Percentiles rank a stretch among this genome's conserved stretches.
These are phyloP conservation scores for Aureobasidium sp. DNA, from an alignment of 2,329 filamentous ascomycete genomes.

Conservation along the genomic window DNA sequence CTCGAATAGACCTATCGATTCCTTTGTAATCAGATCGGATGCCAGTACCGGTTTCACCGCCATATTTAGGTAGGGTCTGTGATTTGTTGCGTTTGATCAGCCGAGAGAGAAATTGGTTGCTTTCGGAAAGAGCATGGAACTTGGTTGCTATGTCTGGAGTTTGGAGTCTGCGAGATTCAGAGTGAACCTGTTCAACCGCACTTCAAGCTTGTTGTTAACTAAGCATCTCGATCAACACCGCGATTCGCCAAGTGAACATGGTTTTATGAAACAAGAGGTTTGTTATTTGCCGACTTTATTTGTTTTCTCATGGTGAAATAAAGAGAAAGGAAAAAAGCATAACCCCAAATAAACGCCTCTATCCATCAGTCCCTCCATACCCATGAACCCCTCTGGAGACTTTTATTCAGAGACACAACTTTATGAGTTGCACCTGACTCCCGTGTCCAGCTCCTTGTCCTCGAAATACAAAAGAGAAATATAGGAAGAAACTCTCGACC, in stretches of 20 bases:
- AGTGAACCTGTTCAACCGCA: background rate
- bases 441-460: background rate
- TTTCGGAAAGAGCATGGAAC: background rate
- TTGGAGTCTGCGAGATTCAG: background rate
- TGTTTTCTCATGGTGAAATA: background rate
- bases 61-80: background rate
- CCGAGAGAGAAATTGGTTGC: background rate
- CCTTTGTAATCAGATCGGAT: background rate
- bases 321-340: background rate
- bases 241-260: background rate
- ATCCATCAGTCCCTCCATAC: background rate
- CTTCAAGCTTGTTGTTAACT: background rate
- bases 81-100: background rate
- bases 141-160: background rate
- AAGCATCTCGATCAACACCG: background rate
- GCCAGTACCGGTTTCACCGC: background rate
- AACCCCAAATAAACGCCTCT: constrained; percentile 1
- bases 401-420: background rate
- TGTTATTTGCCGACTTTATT: background rate
- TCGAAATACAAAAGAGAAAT: background rate
- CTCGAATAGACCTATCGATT: background rate
- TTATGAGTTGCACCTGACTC: background rate
- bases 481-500: background rate
- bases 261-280: background rate
- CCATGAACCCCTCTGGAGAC: background rate